A percentile compares a stretch with the other conserved stretches of the same genome.
phyloP scores from a whole-genome alignment of 257 asterid species.

The Ligustrum vulgare region DNA sequence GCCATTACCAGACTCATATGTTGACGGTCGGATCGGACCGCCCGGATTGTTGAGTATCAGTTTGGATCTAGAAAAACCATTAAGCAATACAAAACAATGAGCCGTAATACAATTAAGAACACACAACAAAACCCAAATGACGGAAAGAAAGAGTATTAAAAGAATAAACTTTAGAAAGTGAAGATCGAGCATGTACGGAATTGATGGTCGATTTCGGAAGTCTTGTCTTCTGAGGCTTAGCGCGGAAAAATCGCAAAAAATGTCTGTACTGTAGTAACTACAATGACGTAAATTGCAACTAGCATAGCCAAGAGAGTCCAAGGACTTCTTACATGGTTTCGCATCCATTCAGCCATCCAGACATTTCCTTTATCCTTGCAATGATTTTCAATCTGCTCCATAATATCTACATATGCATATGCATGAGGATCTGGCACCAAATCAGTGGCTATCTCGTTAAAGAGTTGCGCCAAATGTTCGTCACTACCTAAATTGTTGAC shows the following conservation, averaged over 20 bases:
- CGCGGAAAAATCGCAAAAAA: not conserved
- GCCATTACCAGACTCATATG: too few relatives aligned
- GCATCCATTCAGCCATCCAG: constrained; percentile 16
- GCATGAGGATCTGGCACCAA: constrained; percentile 9
- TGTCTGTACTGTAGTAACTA: not conserved
- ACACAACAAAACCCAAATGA: too few relatives aligned
- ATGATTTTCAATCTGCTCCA: constrained; percentile 6
- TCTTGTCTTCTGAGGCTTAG: not conserved
- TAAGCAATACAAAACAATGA: too few relatives aligned
- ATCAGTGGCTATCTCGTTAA: constrained; percentile 22
- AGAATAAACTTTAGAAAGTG: not conserved
- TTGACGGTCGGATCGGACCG: too few relatives aligned
- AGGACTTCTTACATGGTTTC: constrained; percentile 2
- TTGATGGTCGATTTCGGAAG: not conserved
- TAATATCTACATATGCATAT: not conserved
- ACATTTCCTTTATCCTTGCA: not conserved
- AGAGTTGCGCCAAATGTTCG: constrained; percentile 16
- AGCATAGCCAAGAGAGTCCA: constrained; percentile 19
- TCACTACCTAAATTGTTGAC: constrained; percentile 24
- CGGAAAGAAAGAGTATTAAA: not conserved
- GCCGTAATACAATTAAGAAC: not conserved
- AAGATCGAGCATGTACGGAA: too few relatives aligned
- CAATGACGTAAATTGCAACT: constrained; percentile 10
- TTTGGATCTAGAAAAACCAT: too few relatives aligned
- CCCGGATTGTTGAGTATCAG: too few relatives aligned